A percentile compares a stretch with the other conserved stretches of the same genome.
phyloP scores from a whole-genome alignment of 2,329 filamentous ascomycete species.

The Rugonectria rugulosa region DNA sequence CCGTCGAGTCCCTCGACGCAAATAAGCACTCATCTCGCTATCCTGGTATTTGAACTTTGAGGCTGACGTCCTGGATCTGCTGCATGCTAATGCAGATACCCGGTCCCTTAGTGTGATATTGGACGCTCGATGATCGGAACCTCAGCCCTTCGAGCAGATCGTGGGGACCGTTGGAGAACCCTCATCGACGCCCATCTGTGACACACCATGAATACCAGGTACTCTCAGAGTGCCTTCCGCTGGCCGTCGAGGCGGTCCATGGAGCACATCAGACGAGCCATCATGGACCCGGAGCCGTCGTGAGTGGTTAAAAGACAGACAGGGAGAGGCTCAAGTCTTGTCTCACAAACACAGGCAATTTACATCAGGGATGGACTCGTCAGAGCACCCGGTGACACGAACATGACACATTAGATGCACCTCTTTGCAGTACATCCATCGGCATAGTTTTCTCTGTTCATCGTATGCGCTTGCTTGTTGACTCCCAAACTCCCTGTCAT shows the following conservation, averaged over 20 bases:
- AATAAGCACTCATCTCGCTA: not conserved
- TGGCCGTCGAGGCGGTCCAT: no score
- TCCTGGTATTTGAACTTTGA: not conserved
- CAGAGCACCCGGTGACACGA: no score
- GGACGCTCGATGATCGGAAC: conserved; percentile 5
- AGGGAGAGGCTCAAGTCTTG: not conserved
- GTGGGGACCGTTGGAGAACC: not conserved
- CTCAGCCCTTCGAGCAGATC: not conserved
- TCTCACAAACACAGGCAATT: not conserved
- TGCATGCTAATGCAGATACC: not conserved
- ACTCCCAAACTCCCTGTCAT: no score
- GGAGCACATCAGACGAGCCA: no score
- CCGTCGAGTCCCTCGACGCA: no score
- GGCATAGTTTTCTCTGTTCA: no score
- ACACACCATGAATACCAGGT: no score
- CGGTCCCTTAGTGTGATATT: not conserved
- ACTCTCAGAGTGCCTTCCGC: no score
- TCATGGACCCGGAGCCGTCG: no score
- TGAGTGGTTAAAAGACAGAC: no score
- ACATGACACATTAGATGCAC: conserved; percentile 3
- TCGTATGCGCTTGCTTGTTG: no score
- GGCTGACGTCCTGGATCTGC: not conserved
- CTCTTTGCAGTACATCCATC: not conserved
- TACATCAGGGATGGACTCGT: no score
- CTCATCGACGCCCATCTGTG: not conserved